These are phyloP conservation scores for Isabelozyma pseudorhagii DNA, from an alignment of 805 yeast genomes.

Conservation along the genomic window DNA sequence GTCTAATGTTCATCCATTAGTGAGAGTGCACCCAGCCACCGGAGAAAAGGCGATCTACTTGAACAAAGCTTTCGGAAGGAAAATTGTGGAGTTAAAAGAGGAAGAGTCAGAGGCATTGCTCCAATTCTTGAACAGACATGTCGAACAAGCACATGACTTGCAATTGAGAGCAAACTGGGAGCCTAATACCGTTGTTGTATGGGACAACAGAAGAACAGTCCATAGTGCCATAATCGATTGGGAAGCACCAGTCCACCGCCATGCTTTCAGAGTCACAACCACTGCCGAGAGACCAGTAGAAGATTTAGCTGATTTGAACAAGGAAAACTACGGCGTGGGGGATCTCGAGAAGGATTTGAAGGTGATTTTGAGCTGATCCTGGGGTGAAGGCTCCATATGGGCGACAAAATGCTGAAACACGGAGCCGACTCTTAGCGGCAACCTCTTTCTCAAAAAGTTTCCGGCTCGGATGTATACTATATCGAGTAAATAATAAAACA, in stretches of 20 bases:
- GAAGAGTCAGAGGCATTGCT: conserved; percentile 67
- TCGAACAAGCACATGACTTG: conserved; percentile 54
- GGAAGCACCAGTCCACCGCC: conserved; percentile 67
- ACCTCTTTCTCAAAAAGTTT: too few relatives aligned
- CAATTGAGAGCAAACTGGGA: conserved; percentile 72
- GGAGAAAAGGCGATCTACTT: conserved; percentile 57
- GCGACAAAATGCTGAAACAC: too few relatives aligned
- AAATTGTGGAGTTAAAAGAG: conserved; percentile 67
- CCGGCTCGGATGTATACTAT: too few relatives aligned
- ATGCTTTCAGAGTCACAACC: conserved; percentile 70
- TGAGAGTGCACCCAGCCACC: conserved; percentile 71
- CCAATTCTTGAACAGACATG: conserved; percentile 51
- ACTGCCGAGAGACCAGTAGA: conserved; percentile 67
- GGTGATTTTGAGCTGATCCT: neutral
- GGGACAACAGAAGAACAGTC: conserved; percentile 74
- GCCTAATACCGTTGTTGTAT: conserved; percentile 64
- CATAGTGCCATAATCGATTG: conserved; percentile 76
- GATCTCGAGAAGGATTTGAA: neutral
- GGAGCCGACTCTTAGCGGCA: too few relatives aligned
- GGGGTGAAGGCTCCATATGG: too few relatives aligned
- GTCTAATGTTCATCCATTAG: conserved; percentile 63
- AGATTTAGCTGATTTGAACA: conserved; percentile 35
- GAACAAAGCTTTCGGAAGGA: conserved; percentile 59
- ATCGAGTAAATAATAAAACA: too few relatives aligned
- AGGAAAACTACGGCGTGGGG: conserved; percentile 17